Conservation (phyloP, 2,329 filamentous ascomycete species). For the Stemphylium vesicarium region DNA sequence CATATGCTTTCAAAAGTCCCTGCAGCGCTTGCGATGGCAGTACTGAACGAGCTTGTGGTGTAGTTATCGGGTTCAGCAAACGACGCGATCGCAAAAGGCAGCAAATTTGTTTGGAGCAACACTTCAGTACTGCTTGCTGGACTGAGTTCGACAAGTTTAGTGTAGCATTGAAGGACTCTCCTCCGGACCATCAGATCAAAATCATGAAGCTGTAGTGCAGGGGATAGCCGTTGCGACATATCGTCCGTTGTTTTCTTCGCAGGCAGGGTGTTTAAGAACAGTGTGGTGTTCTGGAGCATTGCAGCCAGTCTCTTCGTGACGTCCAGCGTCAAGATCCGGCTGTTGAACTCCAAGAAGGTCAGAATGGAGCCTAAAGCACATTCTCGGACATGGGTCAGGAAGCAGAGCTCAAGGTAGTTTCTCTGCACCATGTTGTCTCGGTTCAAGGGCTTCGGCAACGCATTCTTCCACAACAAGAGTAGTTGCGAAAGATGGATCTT, state of each 20-base stretch:
- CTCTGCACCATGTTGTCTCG: slow-evolving; percentile 88
- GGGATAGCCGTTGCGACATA: slow-evolving; percentile 79
- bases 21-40: slow-evolving; percentile 88
- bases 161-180: slow-evolving; percentile 92
- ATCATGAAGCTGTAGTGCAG: slow-evolving; percentile 86
- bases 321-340: slow-evolving; percentile 87
- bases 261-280: slow-evolving; percentile 85
- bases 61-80: slow-evolving; percentile 95
- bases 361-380: slow-evolving; percentile 91
- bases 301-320: slow-evolving; percentile 89
- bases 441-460: slow-evolving; percentile 89
- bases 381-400: slow-evolving; percentile 91
- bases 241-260: slow-evolving; percentile 86
- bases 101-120: slow-evolving; percentile 85
- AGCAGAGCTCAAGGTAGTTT: slow-evolving; percentile 86
- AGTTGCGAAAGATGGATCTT: slow-evolving; percentile 97
- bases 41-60: slow-evolving; percentile 81
- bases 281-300: slow-evolving; percentile 94
- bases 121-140: slow-evolving; percentile 84
- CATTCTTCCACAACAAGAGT: slow-evolving; percentile 95
- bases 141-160: slow-evolving; percentile 86
- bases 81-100: slow-evolving; percentile 86
- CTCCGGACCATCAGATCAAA: slow-evolving; percentile 92
- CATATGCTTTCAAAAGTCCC: slow-evolving; percentile 92
- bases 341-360: slow-evolving; percentile 92